Evolutionary conservation across 352 stramenopile species (phyloP), one percentile per base, ranked within the genome.

Genomic region (Thalassiosira hispida): DNA sequence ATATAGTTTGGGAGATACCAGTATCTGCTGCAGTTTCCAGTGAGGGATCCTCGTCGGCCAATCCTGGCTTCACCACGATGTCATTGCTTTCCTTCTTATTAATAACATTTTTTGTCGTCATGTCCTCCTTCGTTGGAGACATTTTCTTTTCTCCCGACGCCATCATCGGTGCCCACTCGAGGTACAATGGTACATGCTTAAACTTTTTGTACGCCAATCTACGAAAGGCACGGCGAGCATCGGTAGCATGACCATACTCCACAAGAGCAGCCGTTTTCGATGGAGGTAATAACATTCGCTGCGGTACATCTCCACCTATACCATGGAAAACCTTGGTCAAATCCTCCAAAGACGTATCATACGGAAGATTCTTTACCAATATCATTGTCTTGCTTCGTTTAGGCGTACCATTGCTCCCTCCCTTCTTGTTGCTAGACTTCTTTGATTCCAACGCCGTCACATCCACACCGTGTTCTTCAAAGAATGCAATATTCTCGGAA

Each of bases 121-220:
- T 52, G 23, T 55, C 40, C 14, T 82, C 42, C 22, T 33, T 73
- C 12, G 44, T 52, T 52, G 47, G 8, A 40, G 46, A 66, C 22
- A n/a, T 65, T 55, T 35, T 59, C 44, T 64, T 75, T 20, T 5
- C 27, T 75, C 56, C 64, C 16, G 55, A 35, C 11, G 16, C 20
- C 63, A 57, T 79, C 61, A 94, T 52, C 1, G 97, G 97, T 27
- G 97, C 97, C 96, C 97, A 99, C 84, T 99, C 97, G 11, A 99
- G 84, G 79, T 99, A 99, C 0, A 99, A 86, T 52, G 97, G 97
- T 35, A 99, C 96, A 72, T 98, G 93, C 84, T 99, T 96, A 83
- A 98, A 99, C 73, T 98, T 96, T 60, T 96, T 97, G 90, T 99
- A 99, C n/a, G 97, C 97, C 25, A 99, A 84, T 64, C 94, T 96